These are phyloP conservation scores for Salicornia ramosissima DNA, from an alignment of 148 eudicot genomes.

Conservation along the genomic window DNA sequence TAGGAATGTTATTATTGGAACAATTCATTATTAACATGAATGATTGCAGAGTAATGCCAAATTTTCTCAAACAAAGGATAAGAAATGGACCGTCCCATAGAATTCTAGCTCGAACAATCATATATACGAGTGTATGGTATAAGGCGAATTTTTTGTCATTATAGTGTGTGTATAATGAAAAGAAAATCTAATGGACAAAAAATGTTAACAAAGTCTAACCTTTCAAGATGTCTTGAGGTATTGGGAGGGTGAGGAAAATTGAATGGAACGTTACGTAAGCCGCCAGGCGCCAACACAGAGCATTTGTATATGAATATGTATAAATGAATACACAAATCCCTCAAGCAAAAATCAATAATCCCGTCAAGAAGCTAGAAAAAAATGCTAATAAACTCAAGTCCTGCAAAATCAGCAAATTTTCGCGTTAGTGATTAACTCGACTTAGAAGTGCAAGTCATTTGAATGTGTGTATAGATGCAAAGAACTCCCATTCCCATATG, in stretches of 20 bases:
- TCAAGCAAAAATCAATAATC: conserved; percentile 28
- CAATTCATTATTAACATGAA: neutral
- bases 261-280: conserved; percentile 26
- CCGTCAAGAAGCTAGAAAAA: conserved; percentile 24
- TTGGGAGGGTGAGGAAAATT: conserved; percentile 18
- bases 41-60: neutral
- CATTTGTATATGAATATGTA: neutral
- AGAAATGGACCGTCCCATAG: too few species aligned
- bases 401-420: conserved; percentile 32
- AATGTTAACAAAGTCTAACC: conserved; percentile 16
- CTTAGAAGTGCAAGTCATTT: neutral
- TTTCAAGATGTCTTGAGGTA: conserved; percentile 7
- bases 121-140: neutral
- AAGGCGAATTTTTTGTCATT: neutral
- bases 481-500: too few species aligned
- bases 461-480: too few species aligned
- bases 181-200: conserved; percentile 11
- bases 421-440: neutral
- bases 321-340: conserved; percentile 13
- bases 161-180: neutral
- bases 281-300: conserved; percentile 4
- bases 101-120: neutral
- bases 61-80: neutral
- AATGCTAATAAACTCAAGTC: conserved; percentile 25
- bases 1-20: neutral